Percentiles rank a stretch among this genome's conserved stretches.
Evolutionary conservation across 2,329 filamentous ascomycete genomes (phyloP).

Genomic region (Xylaria sp.): DNA sequence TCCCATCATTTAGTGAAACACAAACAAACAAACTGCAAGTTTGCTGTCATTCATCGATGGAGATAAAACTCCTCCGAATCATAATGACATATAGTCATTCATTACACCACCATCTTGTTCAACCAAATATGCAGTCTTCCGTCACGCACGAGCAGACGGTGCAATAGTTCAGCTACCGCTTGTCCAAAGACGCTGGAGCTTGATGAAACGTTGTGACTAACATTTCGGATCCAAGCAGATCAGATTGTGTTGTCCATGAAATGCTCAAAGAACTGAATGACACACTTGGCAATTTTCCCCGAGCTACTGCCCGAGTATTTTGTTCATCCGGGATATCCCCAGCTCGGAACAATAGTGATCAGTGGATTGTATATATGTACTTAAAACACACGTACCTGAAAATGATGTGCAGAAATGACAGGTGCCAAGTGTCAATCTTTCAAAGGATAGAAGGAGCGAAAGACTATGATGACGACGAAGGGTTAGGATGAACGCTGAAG

Average conservation of each 20-base stretch:
- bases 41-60: constrained; percentile 5
- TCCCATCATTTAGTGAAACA: constrained; percentile 11
- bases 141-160: neutral
- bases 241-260: constrained; percentile 28
- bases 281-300: constrained; percentile 20
- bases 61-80: neutral
- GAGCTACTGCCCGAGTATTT: constrained; percentile 3
- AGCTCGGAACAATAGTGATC: neutral
- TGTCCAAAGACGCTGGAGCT: constrained; percentile 14
- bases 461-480: neutral
- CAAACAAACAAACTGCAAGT: constrained; percentile 19
- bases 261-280: constrained; percentile 31
- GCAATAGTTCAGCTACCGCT: neutral
- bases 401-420: constrained; percentile 28
- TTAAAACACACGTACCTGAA: constrained; percentile 6
- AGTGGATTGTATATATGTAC: neutral
- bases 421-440: constrained; percentile 14
- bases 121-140: constrained; percentile 2
- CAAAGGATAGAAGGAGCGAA: neutral
- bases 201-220: constrained; percentile 43
- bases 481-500: neutral
- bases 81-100: neutral
- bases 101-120: neutral
- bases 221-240: constrained; percentile 18
- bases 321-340: constrained; percentile 11